phyloP scores from a whole-genome alignment of 345 rosid species.

The Melaleuca alternifolia region DNA sequence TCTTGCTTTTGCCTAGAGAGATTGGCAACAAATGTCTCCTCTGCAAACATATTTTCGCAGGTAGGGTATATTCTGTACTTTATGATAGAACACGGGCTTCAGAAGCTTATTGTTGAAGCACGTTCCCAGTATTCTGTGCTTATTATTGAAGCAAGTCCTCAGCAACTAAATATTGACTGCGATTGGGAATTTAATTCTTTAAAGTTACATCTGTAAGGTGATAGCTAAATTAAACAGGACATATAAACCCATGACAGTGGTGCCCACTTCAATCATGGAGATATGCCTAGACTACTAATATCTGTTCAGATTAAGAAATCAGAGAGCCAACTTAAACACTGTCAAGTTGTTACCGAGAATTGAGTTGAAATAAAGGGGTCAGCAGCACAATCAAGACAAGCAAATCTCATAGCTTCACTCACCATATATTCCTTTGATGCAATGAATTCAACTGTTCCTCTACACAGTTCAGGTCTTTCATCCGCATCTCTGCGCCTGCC shows the following conservation, averaged over 20 bases:
- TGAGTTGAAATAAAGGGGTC: not conserved
- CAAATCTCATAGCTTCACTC: constrained; percentile 10
- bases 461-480: constrained; percentile 93
- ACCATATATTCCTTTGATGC: constrained; percentile 95
- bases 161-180: not conserved
- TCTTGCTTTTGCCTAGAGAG: not conserved
- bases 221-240: not conserved
- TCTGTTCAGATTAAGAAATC: not conserved
- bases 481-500: constrained; percentile 93
- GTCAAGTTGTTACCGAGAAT: not conserved
- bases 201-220: not conserved
- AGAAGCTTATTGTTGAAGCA: not conserved
- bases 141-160: not conserved
- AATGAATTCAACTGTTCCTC: constrained; percentile 92
- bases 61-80: not conserved
- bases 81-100: not conserved
- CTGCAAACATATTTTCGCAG: not conserved
- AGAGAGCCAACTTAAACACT: not conserved
- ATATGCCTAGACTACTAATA: not conserved
- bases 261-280: not conserved
- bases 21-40: not conserved
- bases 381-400: not conserved
- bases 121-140: not conserved
- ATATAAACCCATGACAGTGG: not conserved
- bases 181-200: not conserved